Percentiles rank a stretch among this genome's conserved stretches.
These are phyloP conservation scores for Tolypocladium guangdongense DNA, from an alignment of 2,329 filamentous ascomycete genomes.

Conservation along the genomic window DNA sequence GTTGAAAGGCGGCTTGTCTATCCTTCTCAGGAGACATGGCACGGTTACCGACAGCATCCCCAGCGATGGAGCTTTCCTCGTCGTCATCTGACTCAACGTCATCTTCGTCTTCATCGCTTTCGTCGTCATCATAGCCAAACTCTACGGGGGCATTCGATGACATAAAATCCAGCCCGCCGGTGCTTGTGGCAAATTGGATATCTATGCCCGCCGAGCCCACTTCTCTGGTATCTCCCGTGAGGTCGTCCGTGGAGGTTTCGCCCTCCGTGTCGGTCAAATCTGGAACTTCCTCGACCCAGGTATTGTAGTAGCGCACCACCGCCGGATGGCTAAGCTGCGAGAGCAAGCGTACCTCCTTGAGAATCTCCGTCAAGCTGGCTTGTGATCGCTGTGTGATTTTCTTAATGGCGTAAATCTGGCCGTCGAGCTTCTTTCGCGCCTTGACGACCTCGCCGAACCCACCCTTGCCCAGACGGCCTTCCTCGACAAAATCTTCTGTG, in stretches of 20 bases:
- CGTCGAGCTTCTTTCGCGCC: constrained; percentile 86
- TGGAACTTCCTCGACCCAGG: constrained; percentile 73
- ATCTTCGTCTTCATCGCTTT: constrained; percentile 33
- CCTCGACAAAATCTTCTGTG: constrained; percentile 79
- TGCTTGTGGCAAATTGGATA: constrained; percentile 58
- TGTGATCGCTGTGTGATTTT: constrained; percentile 81
- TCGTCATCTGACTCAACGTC: constrained; percentile 36
- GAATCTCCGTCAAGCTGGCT: constrained; percentile 67
- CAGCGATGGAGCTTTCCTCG: constrained; percentile 25
- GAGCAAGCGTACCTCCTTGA: constrained; percentile 78
- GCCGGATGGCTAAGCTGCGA: constrained; percentile 87
- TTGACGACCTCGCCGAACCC: constrained; percentile 96
- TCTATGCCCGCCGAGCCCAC: constrained; percentile 29
- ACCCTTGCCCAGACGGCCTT: constrained; percentile 79
- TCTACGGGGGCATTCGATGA: constrained; percentile 74
- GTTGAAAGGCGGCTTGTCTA: constrained; percentile 15
- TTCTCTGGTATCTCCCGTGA: constrained; percentile 23
- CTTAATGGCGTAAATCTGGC: constrained; percentile 90
- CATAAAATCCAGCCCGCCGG: constrained; percentile 83
- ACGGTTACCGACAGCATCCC: constrained; percentile 17
- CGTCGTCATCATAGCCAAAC: constrained; percentile 56
- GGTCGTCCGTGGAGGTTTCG: constrained; percentile 42
- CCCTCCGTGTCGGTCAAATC: constrained; percentile 44
- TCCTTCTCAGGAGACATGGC: constrained; percentile 19
- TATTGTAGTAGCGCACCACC: constrained; percentile 83